Percentiles rank a stretch among this genome's conserved stretches.
phyloP scores from a whole-genome alignment of 306 rosid species.

The Malus asiatica region DNA sequence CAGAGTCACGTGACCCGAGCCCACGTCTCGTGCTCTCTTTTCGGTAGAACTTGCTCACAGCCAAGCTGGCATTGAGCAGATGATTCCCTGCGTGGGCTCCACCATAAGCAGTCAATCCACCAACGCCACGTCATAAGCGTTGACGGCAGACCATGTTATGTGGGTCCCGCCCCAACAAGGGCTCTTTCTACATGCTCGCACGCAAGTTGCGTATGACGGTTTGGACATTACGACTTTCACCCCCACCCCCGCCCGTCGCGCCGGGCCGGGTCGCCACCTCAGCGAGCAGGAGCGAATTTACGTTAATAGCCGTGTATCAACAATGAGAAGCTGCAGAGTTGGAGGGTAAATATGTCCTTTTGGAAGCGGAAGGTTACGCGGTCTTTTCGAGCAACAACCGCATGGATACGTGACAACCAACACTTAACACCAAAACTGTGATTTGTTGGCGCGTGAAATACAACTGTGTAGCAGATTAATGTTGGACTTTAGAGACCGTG shows the following conservation, averaged over 20 bases:
- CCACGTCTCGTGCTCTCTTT: slow-evolving; percentile 29
- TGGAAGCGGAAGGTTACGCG: background rate
- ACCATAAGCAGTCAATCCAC: slow-evolving; percentile 11
- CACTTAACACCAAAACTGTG: background rate
- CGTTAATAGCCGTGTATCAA: background rate
- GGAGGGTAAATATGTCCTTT: background rate
- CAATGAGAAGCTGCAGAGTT: rapidly evolving
- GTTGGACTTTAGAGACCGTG: background rate
- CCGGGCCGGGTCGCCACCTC: slow-evolving; percentile 25
- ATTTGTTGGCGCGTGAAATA: background rate
- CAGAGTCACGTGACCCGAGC: slow-evolving; percentile 50
- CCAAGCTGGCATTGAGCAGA: slow-evolving; percentile 25
- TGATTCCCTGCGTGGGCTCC: slow-evolving; percentile 36
- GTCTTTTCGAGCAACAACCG: slow-evolving; percentile 12
- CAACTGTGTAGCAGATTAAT: background rate
- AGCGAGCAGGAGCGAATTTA: background rate
- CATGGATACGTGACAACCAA: slow-evolving; percentile 3
- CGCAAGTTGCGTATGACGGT: slow-evolving; percentile 17
- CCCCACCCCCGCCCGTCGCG: slow-evolving; percentile 24
- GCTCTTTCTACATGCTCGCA: slow-evolving; percentile 11
- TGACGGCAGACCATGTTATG: slow-evolving; percentile 30
- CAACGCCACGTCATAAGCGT: slow-evolving; percentile 41
- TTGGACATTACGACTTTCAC: background rate
- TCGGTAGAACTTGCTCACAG: background rate
- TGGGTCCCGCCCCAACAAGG: slow-evolving; percentile 41